Base-by-base conservation (phyloP, 176 grass and related monocot genomes). In the Oryza glaberrima region DNA sequence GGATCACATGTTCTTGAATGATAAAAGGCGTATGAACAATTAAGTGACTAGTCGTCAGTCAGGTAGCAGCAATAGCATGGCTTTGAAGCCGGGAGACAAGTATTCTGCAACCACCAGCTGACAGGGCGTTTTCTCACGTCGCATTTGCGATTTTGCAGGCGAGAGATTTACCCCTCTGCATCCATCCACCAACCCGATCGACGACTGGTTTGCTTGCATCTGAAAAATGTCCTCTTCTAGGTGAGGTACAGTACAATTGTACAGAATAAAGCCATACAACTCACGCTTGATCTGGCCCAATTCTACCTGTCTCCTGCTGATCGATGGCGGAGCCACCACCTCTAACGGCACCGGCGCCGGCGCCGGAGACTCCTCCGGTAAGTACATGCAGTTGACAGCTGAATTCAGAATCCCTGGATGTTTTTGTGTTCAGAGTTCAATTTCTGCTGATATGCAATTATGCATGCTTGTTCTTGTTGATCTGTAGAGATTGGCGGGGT, bases 141-240 rank as follows among this genome's bases (percentile, higher is more conserved):
- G 14, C 70, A 25, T 34, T 36, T 63, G 17, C 54, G 19, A 35
- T 46, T 46, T 38, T 52, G 43, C 44, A 43, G 9, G 77, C 22
- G n/a, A 41, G 7, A 36, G 41, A 43, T 70, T 51, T 40, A 44
- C 23, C 48, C 30, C 10, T 30, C 10, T 30, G 14, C 26, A 14
- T 46, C 72, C 26, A 14, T 35, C 72, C 17, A 77, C 73, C 71
- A 30, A 58, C 54, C 54, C 6, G 54, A 58, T 58, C 73, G 73
- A 75, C 73, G 73, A 75, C 89, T 45, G 34, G 84, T 73, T 94
- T 90, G 87, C 87, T 85, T 88, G 77, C 78, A 73, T 65, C 77
- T 32, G 4, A 83, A 85, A 26, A 77, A 73, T 77, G 65, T 17
- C 65, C 76, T 79, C 45, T 77, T 17, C 82, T 17, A 16, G 25